phyloP scores from a whole-genome alignment of 768 basidiomycete genomes.

The Roridomyces roridus region DNA sequence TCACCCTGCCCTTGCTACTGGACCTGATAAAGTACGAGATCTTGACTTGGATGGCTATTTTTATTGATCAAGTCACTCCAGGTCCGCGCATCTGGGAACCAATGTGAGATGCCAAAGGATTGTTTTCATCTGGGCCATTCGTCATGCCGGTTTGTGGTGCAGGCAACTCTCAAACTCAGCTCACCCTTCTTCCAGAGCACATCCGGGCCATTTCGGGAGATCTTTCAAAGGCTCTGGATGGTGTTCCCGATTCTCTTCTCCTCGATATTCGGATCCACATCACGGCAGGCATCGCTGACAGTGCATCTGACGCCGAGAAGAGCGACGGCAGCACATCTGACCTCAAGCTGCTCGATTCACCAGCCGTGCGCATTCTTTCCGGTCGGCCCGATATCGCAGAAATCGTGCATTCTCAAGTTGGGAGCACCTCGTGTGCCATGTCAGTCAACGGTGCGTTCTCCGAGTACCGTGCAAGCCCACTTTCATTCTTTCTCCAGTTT shows the following conservation, averaged over 20 bases:
- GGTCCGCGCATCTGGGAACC: constrained; percentile 18
- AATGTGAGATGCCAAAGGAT: constrained; percentile 36
- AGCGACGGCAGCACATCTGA: constrained; percentile 9
- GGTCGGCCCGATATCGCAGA: constrained; percentile 41
- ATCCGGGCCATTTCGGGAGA: constrained; percentile 36
- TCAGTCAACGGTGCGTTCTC: constrained; percentile 45
- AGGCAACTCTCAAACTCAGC: neutral
- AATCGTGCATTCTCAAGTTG: constrained; percentile 38
- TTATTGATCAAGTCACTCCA: neutral
- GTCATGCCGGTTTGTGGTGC: constrained; percentile 38
- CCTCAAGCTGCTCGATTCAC: constrained; percentile 26
- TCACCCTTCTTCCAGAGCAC: constrained; percentile 26
- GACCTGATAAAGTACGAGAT: constrained; percentile 43
- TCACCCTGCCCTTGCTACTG: constrained; percentile 46
- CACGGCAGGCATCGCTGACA: constrained; percentile 6
- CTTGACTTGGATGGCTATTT: neutral
- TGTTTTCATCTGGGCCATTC: constrained; percentile 48
- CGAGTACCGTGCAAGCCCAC: neutral
- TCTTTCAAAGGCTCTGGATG: constrained; percentile 22
- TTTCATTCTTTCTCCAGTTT: constrained; percentile 36
- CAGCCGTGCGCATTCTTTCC: constrained; percentile 28
- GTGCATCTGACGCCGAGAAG: constrained; percentile 3
- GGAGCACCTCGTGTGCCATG: constrained; percentile 35
- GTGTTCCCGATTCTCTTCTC: constrained; percentile 33
- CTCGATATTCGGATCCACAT: constrained; percentile 41